Percentiles rank a stretch among this genome's conserved stretches.
Conservation (phyloP, 495 filamentous ascomycete genomes). For the Hypoxylon cercidicola region DNA sequence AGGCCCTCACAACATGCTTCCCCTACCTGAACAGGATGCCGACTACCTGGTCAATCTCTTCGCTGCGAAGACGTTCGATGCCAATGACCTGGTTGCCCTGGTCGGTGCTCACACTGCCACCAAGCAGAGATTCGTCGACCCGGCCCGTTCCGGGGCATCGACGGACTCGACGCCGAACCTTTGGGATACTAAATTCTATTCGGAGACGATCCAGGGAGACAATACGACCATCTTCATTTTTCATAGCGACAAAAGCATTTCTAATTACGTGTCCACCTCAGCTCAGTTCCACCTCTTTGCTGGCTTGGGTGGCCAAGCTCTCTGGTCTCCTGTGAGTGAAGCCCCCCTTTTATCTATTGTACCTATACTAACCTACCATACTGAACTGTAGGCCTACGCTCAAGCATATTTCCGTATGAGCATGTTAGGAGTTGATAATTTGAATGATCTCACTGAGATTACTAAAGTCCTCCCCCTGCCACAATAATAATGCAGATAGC, state of each 20-base stretch:
- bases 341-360: background rate
- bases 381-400: constrained; percentile 46
- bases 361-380: background rate
- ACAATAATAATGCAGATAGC: background rate
- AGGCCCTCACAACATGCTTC: constrained; percentile 44
- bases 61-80: constrained; percentile 59
- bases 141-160: constrained; percentile 44
- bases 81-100: constrained; percentile 58
- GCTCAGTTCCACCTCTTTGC: constrained; percentile 46
- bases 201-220: constrained; percentile 48
- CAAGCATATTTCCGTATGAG: constrained; percentile 54
- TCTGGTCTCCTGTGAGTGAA: constrained; percentile 49
- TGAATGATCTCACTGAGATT: constrained; percentile 55
- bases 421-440: constrained; percentile 53
- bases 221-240: constrained; percentile 59
- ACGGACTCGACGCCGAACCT: constrained; percentile 50
- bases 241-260: constrained; percentile 54
- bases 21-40: constrained; percentile 36
- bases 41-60: constrained; percentile 53
- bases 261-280: constrained; percentile 48
- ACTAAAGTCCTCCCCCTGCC: constrained; percentile 46
- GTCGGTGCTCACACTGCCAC: constrained; percentile 61
- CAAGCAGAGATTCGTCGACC: constrained; percentile 58
- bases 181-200: constrained; percentile 58
- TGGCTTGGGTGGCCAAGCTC: constrained; percentile 38